Percentiles rank a stretch among this genome's conserved stretches.
These are phyloP conservation scores for Hanseniaspora guilliermondii DNA, from an alignment of 805 yeast species.

Conservation along the genomic window DNA sequence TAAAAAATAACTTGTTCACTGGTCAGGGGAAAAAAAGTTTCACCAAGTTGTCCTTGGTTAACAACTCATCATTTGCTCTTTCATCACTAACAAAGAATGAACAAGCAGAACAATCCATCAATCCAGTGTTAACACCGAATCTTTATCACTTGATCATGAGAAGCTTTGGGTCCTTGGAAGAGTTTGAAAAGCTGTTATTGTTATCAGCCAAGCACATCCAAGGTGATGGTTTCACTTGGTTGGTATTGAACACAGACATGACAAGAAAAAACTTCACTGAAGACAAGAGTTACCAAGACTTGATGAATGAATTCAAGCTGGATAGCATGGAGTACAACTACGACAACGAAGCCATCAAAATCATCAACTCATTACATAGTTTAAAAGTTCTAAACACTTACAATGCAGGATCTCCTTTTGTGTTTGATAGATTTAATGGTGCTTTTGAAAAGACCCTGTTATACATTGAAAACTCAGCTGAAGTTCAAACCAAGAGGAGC, in stretches of 20 bases:
- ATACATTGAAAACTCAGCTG: background rate
- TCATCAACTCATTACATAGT: constrained; percentile 22
- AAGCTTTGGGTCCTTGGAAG: constrained; percentile 67
- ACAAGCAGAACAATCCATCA: background rate
- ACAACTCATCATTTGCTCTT: constrained; percentile 1
- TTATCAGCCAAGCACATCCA: constrained; percentile 58
- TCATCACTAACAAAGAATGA: background rate
- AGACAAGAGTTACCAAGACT: constrained; percentile 12
- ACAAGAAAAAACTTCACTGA: constrained; percentile 18
- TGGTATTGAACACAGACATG: constrained; percentile 43
- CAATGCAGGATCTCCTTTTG: constrained; percentile 76
- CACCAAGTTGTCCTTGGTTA: background rate
- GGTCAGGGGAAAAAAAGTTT: background rate
- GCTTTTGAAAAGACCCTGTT: constrained; percentile 4
- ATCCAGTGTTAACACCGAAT: constrained; percentile 11
- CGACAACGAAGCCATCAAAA: background rate
- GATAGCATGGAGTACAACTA: background rate
- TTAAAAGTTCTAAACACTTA: constrained; percentile 72
- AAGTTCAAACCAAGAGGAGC: background rate
- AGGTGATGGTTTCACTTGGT: constrained; percentile 89
- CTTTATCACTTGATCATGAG: constrained; percentile 18
- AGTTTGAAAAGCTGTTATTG: constrained; percentile 58
- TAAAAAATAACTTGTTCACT: background rate
- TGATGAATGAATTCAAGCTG: constrained; percentile 12
- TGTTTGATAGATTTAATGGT: constrained; percentile 19